Conservation (phyloP, 1,139 yeast species). For the Spathaspora sp. region DNA sequence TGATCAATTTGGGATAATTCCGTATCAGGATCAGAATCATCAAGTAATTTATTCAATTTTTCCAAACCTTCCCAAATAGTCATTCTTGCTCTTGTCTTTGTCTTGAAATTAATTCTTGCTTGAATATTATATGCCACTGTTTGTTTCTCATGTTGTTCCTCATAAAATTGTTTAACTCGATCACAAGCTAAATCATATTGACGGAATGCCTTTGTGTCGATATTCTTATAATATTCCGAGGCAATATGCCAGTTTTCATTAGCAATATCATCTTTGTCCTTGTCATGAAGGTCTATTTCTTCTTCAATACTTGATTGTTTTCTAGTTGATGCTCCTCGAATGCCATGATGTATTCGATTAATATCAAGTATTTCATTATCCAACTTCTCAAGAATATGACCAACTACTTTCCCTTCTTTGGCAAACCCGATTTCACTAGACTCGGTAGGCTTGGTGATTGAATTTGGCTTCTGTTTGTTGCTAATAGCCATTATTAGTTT, state of each 20-base stretch:
- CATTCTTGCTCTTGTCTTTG: constrained; percentile 64
- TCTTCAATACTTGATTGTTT: constrained; percentile 9
- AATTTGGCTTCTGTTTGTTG: background rate
- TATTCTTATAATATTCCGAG: constrained; percentile 32
- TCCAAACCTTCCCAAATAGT: constrained; percentile 72
- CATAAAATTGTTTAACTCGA: constrained; percentile 64
- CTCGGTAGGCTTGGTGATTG: background rate
- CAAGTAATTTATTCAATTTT: constrained; percentile 59
- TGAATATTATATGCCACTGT: constrained; percentile 73
- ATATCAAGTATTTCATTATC: constrained; percentile 37
- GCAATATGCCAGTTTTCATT: constrained; percentile 23
- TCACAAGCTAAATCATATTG: constrained; percentile 73
- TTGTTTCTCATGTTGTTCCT: constrained; percentile 68
- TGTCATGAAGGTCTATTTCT: constrained; percentile 11
- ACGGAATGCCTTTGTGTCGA: constrained; percentile 50
- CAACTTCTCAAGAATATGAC: constrained; percentile 30
- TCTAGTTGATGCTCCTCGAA: constrained; percentile 3
- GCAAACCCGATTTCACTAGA: background rate
- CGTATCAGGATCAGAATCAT: constrained; percentile 76
- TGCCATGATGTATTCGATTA: constrained; percentile 26
- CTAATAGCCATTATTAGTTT: background rate
- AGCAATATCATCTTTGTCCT: constrained; percentile 8
- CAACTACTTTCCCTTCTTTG: constrained; percentile 5
- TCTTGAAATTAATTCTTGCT: constrained; percentile 68
- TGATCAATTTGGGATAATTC: constrained; percentile 75